A percentile compares a stretch with the other conserved stretches of the same genome.
These are phyloP conservation scores for Favolaschia claudopus DNA, from an alignment of 768 basidiomycete genomes.

Conservation along the genomic window DNA sequence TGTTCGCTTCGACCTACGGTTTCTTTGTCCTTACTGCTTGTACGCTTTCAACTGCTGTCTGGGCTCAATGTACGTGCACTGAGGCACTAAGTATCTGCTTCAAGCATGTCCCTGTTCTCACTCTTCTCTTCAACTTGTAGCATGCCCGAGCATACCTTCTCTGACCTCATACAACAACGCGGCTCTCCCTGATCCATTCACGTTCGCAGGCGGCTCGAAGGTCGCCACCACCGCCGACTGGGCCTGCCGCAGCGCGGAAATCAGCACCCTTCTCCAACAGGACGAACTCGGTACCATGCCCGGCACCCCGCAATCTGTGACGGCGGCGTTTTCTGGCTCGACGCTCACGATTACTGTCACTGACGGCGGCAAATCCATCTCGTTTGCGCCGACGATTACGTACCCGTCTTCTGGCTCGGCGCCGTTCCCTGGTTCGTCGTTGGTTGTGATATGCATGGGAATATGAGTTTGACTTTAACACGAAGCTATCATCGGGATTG, in stretches of 20 bases:
- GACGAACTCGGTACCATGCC: conserved; percentile 63
- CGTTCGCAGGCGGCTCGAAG: conserved; percentile 51
- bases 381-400: conserved; percentile 55
- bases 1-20: neutral
- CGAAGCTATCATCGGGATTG: conserved; percentile 48
- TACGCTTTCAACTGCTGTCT: neutral
- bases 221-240: conserved; percentile 56
- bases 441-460: too few species aligned
- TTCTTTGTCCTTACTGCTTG: conserved; percentile 6
- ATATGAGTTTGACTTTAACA: too few species aligned
- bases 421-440: conserved; percentile 61
- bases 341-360: conserved; percentile 59
- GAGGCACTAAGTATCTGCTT: too few species aligned
- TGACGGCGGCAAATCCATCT: conserved; percentile 55
- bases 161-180: conserved; percentile 47
- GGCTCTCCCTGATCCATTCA: conserved; percentile 61
- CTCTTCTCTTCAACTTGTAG: neutral
- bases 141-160: conserved; percentile 22
- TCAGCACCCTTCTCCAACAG: conserved; percentile 55
- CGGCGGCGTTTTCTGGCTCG: conserved; percentile 50
- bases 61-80: conserved; percentile 4
- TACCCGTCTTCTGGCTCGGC: conserved; percentile 50
- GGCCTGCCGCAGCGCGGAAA: conserved; percentile 58
- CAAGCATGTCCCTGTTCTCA: neutral
- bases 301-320: conserved; percentile 52